Evolutionary conservation across 2,329 filamentous ascomycete genomes (phyloP), one percentile per base, ranked within the genome.

Genomic region (Esteya vermicola): DNA sequence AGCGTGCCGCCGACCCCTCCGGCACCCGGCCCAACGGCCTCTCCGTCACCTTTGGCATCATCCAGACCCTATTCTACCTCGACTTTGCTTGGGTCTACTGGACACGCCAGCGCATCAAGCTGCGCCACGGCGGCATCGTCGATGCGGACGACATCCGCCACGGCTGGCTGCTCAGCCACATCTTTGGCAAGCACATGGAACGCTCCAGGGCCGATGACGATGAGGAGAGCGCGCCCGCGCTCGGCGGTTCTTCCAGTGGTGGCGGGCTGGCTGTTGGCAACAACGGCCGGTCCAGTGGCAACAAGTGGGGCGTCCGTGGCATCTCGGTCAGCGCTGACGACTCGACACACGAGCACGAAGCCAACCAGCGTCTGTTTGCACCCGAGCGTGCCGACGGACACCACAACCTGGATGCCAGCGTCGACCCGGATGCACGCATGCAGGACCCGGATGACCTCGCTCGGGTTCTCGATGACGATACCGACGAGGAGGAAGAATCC

Each of bases 61-160:
- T 96, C 21, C 89, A 96, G 63, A 95, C 86, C 0, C 78, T 81
- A 1, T 74, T 95, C 33, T 95, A 95, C 59, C 57, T 88, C 50
- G 89, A 96, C 60, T 96, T 96, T 56, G 86, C 85, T 27, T 95
- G 88, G 86, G 86, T 96, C 2, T 96, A 96, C 67, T 95, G 84
- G 64, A 83, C 81, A 10, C 75, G 89, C 47, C 89, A 95, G 64
- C 76, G 88, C 42, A 86, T 96, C 54, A 95, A 95, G 77, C 77
- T 96, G 14, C 75, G 89, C 45, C 79, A 76, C 48, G 89, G 89
- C 33, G 85, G 85, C 7, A 70, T 95, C 16, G 85, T 96, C 13
- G 89, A 96, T 54, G 80, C 81, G 4, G 88, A 95, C 48, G 89
- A 96, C 55, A 67, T 93, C 54, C 72, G 78, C 47, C 78, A 84